These are phyloP conservation scores for Dictyostelium purpureum DNA, from an alignment of 78 protist species.

Conservation along the genomic window DNA sequence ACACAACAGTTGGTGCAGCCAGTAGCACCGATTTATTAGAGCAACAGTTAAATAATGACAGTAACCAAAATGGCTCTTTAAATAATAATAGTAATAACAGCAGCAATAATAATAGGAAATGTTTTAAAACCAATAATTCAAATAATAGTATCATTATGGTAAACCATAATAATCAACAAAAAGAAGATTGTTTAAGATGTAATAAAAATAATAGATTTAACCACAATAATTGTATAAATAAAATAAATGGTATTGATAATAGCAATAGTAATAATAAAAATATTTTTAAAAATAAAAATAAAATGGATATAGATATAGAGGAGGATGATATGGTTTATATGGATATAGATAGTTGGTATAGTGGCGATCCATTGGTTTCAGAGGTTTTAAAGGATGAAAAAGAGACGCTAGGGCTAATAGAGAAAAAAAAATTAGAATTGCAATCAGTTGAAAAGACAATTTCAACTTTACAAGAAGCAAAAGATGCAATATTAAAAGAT, in stretches of 20 bases:
- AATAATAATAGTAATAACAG: not conserved
- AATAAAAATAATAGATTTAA: not conserved
- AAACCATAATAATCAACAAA: not conserved
- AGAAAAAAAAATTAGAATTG: slow-evolving; percentile 18
- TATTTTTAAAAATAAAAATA: not conserved
- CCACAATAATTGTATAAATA: not conserved
- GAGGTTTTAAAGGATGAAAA: slow-evolving; percentile 51
- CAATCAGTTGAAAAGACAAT: slow-evolving; percentile 47
- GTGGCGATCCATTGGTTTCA: slow-evolving; percentile 59
- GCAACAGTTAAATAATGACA: no score
- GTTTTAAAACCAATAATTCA: not conserved
- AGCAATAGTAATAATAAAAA: not conserved
- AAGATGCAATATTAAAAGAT: slow-evolving; percentile 28
- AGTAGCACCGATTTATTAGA: no score
- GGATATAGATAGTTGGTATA: slow-evolving; percentile 71
- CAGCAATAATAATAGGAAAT: not conserved
- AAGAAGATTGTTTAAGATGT: not conserved
- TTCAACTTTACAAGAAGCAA: slow-evolving; percentile 7
- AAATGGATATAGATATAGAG: not conserved
- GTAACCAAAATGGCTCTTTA: not conserved
- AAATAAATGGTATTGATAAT: not conserved
- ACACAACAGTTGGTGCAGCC: no score
- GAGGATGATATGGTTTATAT: not conserved
- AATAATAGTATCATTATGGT: not conserved
- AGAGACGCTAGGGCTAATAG: slow-evolving; percentile 34